Percentiles rank a stretch among this genome's conserved stretches.
Evolutionary conservation across 164 flowering plant genomes (phyloP).

Genomic region (Dillenia suffruticosa): DNA sequence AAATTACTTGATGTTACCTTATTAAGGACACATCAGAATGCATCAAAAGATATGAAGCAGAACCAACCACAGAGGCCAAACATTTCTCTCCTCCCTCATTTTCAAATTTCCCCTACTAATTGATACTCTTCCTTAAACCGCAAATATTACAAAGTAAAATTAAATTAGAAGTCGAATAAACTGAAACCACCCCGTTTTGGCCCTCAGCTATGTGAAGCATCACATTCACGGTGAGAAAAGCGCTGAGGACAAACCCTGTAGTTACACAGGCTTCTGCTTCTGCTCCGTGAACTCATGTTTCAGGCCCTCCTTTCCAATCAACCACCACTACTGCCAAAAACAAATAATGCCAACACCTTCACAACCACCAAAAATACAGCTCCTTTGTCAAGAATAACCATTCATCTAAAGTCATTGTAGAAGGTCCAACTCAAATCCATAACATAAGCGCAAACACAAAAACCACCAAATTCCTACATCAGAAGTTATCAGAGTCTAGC

Average conservation of each 20-base stretch:
- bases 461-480: too few relatives aligned
- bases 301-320: constrained; percentile 18
- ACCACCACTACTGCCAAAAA: constrained; percentile 11
- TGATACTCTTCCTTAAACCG: not conserved
- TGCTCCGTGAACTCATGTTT: constrained; percentile 38
- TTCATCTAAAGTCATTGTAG: too few relatives aligned
- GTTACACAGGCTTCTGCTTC: constrained; percentile 46
- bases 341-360: too few relatives aligned
- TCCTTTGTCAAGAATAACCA: too few relatives aligned
- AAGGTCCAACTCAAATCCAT: too few relatives aligned
- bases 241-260: constrained; percentile 43
- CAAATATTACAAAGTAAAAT: not conserved
- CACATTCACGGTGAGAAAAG: constrained; percentile 26
- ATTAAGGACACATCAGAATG: not conserved
- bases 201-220: constrained; percentile 46
- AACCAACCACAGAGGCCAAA: too few relatives aligned
- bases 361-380: too few relatives aligned
- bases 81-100: not conserved
- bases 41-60: not conserved
- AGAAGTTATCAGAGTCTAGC: too few relatives aligned
- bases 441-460: too few relatives aligned
- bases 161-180: constrained; percentile 29
- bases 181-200: constrained; percentile 38
- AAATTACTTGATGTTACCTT: not conserved
- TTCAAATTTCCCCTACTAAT: too few relatives aligned